Evolutionary conservation across 371 early-diverging fungal genomes (phyloP), one percentile per base, ranked within the genome.

Genomic region (Rhizopus sp.): DNA sequence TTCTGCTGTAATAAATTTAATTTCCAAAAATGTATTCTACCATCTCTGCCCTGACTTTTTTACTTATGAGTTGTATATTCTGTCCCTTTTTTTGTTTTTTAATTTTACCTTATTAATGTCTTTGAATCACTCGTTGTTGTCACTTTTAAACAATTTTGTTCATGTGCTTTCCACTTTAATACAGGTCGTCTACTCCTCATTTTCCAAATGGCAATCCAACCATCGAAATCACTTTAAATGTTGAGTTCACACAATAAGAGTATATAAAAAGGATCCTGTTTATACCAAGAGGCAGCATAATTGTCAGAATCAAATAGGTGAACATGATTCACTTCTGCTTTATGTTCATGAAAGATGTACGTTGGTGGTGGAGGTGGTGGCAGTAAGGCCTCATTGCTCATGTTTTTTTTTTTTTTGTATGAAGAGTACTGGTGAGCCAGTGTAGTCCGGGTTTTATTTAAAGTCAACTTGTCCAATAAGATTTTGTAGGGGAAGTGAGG

Each of bases 31-130:
- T 79, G 64, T 23, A 81, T 70, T 39, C 41, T 53, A 57, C 77
- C 71, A 62, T 81, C 82, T 66, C 82, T 60, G 5, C 82, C 79
- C 39, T 81, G 79, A 53, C 82, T 81, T 57, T n/a, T 38, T 51
- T 61, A 45, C 40, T 46, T 59, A 2, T 23, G 23, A 42, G 34
- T 32, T 33, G 29, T 33, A 6, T 51, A 32, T 13, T 35, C 8
- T 39, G 15, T 60, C 51, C n/a, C n/a, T n/a, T n/a, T n/a, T n/a
- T n/a, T n/a, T 47, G 34, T 56, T 45, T 58, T n/a, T 50, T 55
- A 50, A 34, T 49, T 13, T 55, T 64, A 65, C 77, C 69, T 72
- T 41, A 76, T 60, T 44, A 76, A 38, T 33, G 39, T 69, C 7
- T 65, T 38, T 6, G 50, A 31, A 9, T 60, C 23, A 23, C 23